These are phyloP conservation scores for Amanita molliuscula DNA, from an alignment of 768 basidiomycete genomes.

Conservation along the genomic window DNA sequence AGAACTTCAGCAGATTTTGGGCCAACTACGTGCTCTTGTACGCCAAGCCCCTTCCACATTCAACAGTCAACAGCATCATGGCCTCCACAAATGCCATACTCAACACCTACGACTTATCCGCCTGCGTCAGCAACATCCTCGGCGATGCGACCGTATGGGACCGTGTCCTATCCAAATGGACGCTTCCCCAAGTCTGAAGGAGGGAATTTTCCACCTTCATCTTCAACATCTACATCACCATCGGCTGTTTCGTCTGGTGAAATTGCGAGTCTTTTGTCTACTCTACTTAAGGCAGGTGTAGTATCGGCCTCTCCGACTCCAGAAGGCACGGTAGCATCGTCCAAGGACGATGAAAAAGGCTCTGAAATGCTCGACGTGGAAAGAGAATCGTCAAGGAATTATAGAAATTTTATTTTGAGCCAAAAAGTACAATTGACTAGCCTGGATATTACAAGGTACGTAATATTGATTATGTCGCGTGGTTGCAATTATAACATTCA, in stretches of 20 bases:
- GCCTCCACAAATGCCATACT: conserved; percentile 9
- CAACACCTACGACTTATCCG: conserved; percentile 7
- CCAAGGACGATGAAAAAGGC: conserved; percentile 25
- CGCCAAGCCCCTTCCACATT: conserved; percentile 32
- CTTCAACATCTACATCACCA: conserved; percentile 20
- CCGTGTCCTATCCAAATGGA: neutral
- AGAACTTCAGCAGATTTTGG: conserved; percentile 67
- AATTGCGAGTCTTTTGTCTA: conserved; percentile 52
- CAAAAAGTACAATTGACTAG: conserved; percentile 54
- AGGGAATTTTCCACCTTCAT: conserved; percentile 16
- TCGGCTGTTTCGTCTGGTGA: conserved; percentile 24
- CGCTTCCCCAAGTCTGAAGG: neutral
- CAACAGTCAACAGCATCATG: conserved; percentile 14
- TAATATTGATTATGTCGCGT: conserved; percentile 2
- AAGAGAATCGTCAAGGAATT: conserved; percentile 41
- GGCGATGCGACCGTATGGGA: conserved; percentile 10
- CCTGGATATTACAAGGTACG: conserved; percentile 65
- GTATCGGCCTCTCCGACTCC: conserved; percentile 48
- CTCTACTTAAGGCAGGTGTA: conserved; percentile 73
- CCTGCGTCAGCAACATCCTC: conserved; percentile 10
- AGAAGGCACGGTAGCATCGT: conserved; percentile 33
- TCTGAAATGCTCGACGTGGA: conserved; percentile 23
- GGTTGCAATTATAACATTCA: neutral
- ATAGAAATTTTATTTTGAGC: conserved; percentile 49
- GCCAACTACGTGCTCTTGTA: conserved; percentile 55